Evolutionary conservation across 2,329 filamentous ascomycete species (phyloP).

Genomic region (Pseudogymnoascus destructans): DNA sequence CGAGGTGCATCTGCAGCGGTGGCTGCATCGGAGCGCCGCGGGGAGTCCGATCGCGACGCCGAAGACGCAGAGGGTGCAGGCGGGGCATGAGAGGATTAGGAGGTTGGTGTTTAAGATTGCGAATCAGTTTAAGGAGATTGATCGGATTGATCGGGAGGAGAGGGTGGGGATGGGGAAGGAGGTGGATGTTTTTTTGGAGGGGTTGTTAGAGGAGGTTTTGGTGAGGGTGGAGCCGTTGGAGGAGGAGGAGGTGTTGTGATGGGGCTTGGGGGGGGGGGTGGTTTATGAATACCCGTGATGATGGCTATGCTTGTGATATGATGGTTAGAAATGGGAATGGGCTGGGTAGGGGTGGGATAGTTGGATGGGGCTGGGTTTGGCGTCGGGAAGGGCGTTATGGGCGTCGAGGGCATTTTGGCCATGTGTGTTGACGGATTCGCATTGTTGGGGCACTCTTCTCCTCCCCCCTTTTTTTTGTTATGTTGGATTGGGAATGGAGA

Average conservation of each 20-base stretch:
- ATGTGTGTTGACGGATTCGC: background rate
- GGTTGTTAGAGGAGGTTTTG: conserved; percentile 83
- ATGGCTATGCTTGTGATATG: background rate
- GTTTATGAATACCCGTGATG: background rate
- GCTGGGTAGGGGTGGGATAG: background rate
- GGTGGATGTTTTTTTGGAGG: conserved; percentile 79
- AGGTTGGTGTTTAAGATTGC: conserved; percentile 72
- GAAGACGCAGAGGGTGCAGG: conserved; percentile 54
- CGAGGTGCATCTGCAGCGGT: conserved; percentile 42
- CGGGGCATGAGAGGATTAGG: conserved; percentile 69
- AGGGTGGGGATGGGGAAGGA: conserved; percentile 91
- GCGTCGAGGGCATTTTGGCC: background rate
- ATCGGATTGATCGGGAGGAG: conserved; percentile 71
- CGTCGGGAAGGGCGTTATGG: background rate
- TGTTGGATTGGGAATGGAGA: background rate
- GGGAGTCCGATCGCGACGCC: conserved; percentile 36
- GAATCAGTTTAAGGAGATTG: conserved; percentile 77
- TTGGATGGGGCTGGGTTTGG: background rate
- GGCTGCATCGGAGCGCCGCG: conserved; percentile 31
- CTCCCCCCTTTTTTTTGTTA: background rate
- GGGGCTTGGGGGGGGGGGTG: background rate
- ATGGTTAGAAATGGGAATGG: background rate
- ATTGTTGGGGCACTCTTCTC: background rate
- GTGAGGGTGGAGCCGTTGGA: conserved; percentile 82
- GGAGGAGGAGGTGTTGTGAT: conserved; percentile 36